Base-by-base conservation (phyloP, 2,329 filamentous ascomycete genomes). In the Pyrenophora graminea region DNA sequence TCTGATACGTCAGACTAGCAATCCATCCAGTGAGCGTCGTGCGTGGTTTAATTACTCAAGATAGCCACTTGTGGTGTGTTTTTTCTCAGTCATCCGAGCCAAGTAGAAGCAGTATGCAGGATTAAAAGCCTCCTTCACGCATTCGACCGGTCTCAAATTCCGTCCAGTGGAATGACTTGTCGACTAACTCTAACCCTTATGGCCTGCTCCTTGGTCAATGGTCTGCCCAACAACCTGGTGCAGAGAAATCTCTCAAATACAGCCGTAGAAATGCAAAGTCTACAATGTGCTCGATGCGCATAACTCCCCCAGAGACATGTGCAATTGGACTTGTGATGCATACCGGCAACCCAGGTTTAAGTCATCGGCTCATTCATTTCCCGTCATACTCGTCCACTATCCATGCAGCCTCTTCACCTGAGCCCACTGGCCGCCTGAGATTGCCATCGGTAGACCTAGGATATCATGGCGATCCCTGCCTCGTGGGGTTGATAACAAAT, bases 181-280 rank as follows among this genome's bases (percentile, higher is more conserved):
- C 10, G 27, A 12, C 10, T 12, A 9, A 30, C 27, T 30, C 10
- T 3, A 13, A 12, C 5, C 12, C 9, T 12, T 9, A 2, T 13
- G 27, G 27, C 5, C 7, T 13, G 12, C 12, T 3, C 10, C 27
- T 30, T 30, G 9, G 9, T 30, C 10, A 10, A 30, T 9, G 1
- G 27, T 27, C 10, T 46, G 33, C 21, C 18, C 15, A 36, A 34
- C 30, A 9, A 38, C 31, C 18, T 27, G 21, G 33, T 38, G 37
- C 19, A 10, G 39, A 34, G 30, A 44, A n/a, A 17, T 31, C 50
- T 30, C 57, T 58, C 51, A 36, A 49, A 42, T 36, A 43, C 53
- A 48, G 45, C 19, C 43, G 60, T 63, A 53, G 54, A 60, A 58
- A 42, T 17, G 44, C 45, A 21, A 33, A 41, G 37, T 32, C 19